Conservation (phyloP, 2,329 filamentous ascomycete species). For the Pseudocercospora vitis region DNA sequence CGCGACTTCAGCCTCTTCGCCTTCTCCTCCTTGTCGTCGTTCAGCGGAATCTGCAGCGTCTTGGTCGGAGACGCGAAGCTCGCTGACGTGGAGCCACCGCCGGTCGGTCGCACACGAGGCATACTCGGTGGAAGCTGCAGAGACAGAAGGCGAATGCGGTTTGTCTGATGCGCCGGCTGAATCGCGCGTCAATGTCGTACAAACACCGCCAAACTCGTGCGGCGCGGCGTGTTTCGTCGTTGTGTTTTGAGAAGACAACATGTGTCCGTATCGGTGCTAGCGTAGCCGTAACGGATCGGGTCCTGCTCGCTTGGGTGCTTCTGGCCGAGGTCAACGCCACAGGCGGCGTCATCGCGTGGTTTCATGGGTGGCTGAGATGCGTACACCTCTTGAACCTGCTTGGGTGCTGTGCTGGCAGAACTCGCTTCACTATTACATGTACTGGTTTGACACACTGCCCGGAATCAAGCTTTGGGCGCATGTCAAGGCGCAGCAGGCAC, state of each 20-base stretch:
- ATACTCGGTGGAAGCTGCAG: slow-evolving; percentile 25
- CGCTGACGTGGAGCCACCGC: slow-evolving; percentile 48
- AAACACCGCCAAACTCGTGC: neutral
- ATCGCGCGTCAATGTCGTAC: slow-evolving; percentile 10
- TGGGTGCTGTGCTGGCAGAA: neutral
- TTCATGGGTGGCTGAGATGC: neutral
- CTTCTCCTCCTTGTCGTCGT: slow-evolving; percentile 92
- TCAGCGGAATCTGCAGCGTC: slow-evolving; percentile 76
- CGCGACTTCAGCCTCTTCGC: slow-evolving; percentile 82
- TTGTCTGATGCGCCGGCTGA: slow-evolving; percentile 7
- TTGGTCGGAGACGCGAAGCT: slow-evolving; percentile 54
- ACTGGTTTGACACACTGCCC: neutral
- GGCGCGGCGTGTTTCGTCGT: neutral
- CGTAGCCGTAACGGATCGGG: no score
- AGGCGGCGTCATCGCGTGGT: neutral
- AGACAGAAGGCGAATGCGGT: neutral
- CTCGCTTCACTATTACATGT: neutral
- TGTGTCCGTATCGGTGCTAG: no score
- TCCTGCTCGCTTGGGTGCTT: no score
- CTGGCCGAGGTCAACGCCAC: neutral
- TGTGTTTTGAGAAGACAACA: no score
- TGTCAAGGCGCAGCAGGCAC: slow-evolving; percentile 2
- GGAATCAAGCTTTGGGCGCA: neutral
- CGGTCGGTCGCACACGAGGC: slow-evolving; percentile 44
- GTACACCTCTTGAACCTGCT: neutral